Base-by-base conservation (phyloP, 805 yeast genomes). In the Ogataea naganishii region DNA sequence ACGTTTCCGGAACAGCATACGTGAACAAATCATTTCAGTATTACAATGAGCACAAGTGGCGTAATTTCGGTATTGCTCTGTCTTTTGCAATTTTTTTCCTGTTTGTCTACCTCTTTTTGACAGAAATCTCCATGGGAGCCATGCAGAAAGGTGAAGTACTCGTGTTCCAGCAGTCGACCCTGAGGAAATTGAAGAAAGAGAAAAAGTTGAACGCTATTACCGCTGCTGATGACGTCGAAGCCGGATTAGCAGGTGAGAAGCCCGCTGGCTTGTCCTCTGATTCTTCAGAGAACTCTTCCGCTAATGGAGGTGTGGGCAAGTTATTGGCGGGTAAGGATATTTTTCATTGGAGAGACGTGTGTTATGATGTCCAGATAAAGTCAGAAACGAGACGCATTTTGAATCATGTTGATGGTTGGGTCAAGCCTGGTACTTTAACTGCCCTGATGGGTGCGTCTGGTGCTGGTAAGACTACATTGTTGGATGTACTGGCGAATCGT, bases 341-440 rank as follows among this genome's bases (percentile, higher is more conserved):
- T 23, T 80, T 80, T 67, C 83, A 76, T 47, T 81, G 94, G 94
- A 71, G 72, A 53, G 69, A 81, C 47, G 74, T 81, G 25, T 70
- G 78, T 46, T 81, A 80, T 49, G 80, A 75, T 38, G 75, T 81
- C 34, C 66, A 72, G 45, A 74, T 76, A 41, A 74, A 77, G 46
- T 53, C 54, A 23, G 82, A 71, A 37, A 63, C 72, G 18, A 64
- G 85, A 46, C 64, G 75, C 36, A 69, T 80, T 37, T 56, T 80
- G 47, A 62, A 64, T 37, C 66, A 70, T 37, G 82, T 81, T 33
- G 83, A 78, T 48, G 92, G 89, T 29, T 80, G 83, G 81, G 86
- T 80, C 24, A 77, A 78, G 47, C 88, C 88, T 7, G 88, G 88
- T 40, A 79, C 85, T 27, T 58, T 81, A 47, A 81, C 89, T 30